Percentiles rank a stretch among this genome's conserved stretches.
These are phyloP conservation scores for Fusarium sp. DNA, from an alignment of 2,329 filamentous ascomycete genomes.

Conservation along the genomic window DNA sequence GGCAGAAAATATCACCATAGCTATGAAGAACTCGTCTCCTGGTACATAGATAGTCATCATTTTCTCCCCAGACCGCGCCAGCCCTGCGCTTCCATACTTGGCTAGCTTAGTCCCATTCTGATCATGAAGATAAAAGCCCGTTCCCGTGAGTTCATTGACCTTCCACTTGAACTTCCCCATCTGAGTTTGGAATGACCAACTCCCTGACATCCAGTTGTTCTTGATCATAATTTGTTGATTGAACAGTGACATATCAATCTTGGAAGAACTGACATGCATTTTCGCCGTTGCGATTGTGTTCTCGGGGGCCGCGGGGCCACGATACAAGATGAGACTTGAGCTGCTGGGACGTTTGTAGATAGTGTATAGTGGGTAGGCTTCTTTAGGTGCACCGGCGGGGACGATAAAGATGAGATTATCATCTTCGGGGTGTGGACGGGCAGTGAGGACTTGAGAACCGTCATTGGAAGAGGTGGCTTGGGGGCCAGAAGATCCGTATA, in stretches of 20 bases:
- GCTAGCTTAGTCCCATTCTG: constrained; percentile 27
- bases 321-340: constrained; percentile 30
- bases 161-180: constrained; percentile 46
- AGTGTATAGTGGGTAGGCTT: constrained; percentile 36
- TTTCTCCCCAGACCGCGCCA: constrained; percentile 28
- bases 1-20: constrained; percentile 38
- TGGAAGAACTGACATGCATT: constrained; percentile 32
- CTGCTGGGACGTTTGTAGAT: constrained; percentile 20
- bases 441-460: constrained; percentile 15
- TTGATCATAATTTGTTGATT: constrained; percentile 37
- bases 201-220: constrained; percentile 24
- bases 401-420: constrained; percentile 18
- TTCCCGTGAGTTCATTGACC: constrained; percentile 27
- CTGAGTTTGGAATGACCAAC: constrained; percentile 26
- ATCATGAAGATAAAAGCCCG: constrained; percentile 33
- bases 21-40: constrained; percentile 38
- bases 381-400: constrained; percentile 19
- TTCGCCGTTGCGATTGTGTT: constrained; percentile 33
- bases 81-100: constrained; percentile 32
- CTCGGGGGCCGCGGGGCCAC: constrained; percentile 21
- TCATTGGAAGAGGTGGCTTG: constrained; percentile 3
- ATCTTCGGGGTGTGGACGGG: constrained; percentile 17
- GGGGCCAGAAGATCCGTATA: constrained; percentile 15
- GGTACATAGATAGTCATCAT: constrained; percentile 31
- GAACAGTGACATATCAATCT: constrained; percentile 29